Evolutionary conservation across 2,329 filamentous ascomycete genomes (phyloP), one percentile per base, ranked within the genome.

Genomic region (Fusarium secorum): DNA sequence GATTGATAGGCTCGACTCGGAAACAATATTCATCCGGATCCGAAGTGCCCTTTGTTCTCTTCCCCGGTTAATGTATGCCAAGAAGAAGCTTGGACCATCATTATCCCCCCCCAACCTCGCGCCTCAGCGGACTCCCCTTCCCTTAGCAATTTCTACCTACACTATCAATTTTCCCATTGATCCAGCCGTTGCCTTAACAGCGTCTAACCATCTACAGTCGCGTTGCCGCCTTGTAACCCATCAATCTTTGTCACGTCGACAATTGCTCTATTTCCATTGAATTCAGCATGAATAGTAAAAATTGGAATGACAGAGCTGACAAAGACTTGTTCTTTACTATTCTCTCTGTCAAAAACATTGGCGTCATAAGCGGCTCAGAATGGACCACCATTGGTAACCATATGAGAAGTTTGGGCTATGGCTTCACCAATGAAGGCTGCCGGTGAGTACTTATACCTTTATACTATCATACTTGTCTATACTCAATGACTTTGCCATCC

Each of bases 261-360:
- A 22, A 36, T 41, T 26, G 7, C 52, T 20, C 39, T 56, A 39
- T 33, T 38, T 64, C 36, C 24, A 39, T 55, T 13, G 54, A 33
- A 33, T 41, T 67, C 72, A 70, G 70, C 74, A 83, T 80, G 75
- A 88, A 87, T 80, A 87, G 83, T 79, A 89, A 88, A 80, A 88
- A 87, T 76, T 89, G 87, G 87, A 87, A 85, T 74, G 87, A 89
- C 73, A 83, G 86, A 64, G 88, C 88, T 66, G 87, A 90, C 74
- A 88, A 88, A 76, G 88, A 90, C 76, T 81, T 90, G 49, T 89
- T 89, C 81, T 89, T 89, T 75, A 88, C 87, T 57, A 89, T 90
- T 64, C 79, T 89, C 41, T 87, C 85, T 7, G 85, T 89, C 52
- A 90, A 90, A 80, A 88, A 89, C 77, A 88, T 90, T 73, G 88